Base-by-base conservation (phyloP, 2,329 filamentous ascomycete genomes). In the Colletotrichum theobromicola region DNA sequence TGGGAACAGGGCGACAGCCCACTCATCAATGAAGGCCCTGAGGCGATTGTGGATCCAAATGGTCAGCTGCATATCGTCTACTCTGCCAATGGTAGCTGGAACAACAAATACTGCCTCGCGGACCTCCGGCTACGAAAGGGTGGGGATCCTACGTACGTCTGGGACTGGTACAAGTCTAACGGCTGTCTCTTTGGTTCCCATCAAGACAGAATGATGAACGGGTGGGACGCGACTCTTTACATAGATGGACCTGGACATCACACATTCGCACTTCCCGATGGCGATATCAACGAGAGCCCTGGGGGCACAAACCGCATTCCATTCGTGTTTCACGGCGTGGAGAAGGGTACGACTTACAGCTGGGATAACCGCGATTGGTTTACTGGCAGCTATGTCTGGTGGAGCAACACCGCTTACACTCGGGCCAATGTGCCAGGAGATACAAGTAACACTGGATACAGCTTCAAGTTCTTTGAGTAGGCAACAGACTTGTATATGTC, bases 161-260 rank as follows among this genome's bases (percentile, higher is more conserved):
- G 78, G 79, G 78, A 80, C 62, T 80, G 78, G 78, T 78, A 79
- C 62, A 80, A 80, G 77, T 79, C 78, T 4, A 79, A 79, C 37
- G 79, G 79, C 34, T 80, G 79, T 53, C 75, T 80, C 1, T 78
- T 80, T 58, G 79, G 79, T 18, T 79, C 78, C 4, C 57, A 77
- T 32, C 77, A 78, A 67, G 70, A 71, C 35, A 65, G 69, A 28
- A 80, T 80, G 78, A 79, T 79, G 79, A 7, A 30, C 5, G 79
- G 79, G 3, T 80, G 79, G 79, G 77, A 79, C 50, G 71, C 75
- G 12, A 80, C 79, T 1, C 50, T 77, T 1, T 63, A 70, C 34
- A 72, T 79, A 42, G 74, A 79, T 55, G 79, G 79, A 26, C 78
- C 79, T 12, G 79, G 79, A 2, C 79, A 80, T 37, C 77, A 79